Evolutionary conservation across 2,329 filamentous ascomycete species (phyloP).

Genomic region (Alternaria brassicicola): DNA sequence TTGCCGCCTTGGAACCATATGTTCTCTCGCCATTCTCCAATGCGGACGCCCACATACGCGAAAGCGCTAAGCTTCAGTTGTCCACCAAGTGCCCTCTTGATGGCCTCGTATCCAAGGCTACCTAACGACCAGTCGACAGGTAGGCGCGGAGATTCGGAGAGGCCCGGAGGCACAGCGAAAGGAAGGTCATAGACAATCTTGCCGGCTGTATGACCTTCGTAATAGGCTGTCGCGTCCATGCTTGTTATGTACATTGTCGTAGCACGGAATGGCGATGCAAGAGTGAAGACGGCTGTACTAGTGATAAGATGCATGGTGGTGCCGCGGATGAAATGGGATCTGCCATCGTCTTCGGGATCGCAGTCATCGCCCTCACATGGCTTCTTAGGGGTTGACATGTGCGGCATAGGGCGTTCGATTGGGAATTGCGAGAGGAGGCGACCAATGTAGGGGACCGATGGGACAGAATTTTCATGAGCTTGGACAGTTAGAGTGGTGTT

Average conservation of each 20-base stretch:
- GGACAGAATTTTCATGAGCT: slow-evolving; percentile 74
- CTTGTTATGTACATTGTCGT: slow-evolving; percentile 78
- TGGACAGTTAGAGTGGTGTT: slow-evolving; percentile 81
- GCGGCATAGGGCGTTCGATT: slow-evolving; percentile 74
- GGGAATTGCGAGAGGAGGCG: slow-evolving; percentile 73
- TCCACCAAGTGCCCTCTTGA: slow-evolving; percentile 81
- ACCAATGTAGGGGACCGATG: slow-evolving; percentile 73
- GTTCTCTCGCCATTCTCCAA: slow-evolving; percentile 75
- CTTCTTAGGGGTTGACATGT: slow-evolving; percentile 63
- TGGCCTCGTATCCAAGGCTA: slow-evolving; percentile 80
- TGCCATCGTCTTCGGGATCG: slow-evolving; percentile 51
- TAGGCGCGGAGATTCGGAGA: slow-evolving; percentile 73
- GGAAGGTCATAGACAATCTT: slow-evolving; percentile 75
- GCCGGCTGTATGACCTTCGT: slow-evolving; percentile 80
- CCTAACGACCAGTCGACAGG: slow-evolving; percentile 82
- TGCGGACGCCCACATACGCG: slow-evolving; percentile 74
- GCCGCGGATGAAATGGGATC: slow-evolving; percentile 76
- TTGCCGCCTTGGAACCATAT: slow-evolving; percentile 58
- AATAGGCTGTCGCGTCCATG: slow-evolving; percentile 84
- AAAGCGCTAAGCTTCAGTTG: slow-evolving; percentile 76
- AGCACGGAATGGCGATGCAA: slow-evolving; percentile 76
- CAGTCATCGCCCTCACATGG: slow-evolving; percentile 44
- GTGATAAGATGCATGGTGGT: slow-evolving; percentile 85
- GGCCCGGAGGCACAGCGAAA: slow-evolving; percentile 78
- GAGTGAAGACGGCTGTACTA: slow-evolving; percentile 82